Evolutionary conservation across 116 monocot species (phyloP).

Genomic region (Papilionanthe hybrid): DNA sequence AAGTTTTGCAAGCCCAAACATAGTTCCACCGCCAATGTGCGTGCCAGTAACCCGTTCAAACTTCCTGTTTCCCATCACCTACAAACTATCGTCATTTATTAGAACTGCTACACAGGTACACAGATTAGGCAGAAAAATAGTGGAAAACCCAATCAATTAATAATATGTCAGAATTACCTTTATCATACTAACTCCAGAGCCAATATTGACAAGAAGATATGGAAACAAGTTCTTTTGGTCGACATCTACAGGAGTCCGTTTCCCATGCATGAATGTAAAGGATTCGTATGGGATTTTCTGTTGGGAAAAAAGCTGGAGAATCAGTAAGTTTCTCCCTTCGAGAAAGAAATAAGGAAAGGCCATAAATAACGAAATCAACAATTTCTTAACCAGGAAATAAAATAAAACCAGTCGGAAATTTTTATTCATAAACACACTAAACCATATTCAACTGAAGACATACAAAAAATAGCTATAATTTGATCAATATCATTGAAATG

Average conservation of each 20-base stretch:
- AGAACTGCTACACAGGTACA: constrained; percentile 1
- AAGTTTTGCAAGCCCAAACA: constrained; percentile 73
- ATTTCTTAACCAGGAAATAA: neutral
- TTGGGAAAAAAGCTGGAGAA: constrained; percentile 6
- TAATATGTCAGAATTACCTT: constrained; percentile 33
- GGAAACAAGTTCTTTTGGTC: constrained; percentile 45
- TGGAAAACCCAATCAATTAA: neutral
- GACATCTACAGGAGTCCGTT: constrained; percentile 29
- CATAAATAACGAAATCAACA: neutral
- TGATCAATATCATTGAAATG: neutral
- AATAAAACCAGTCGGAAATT: neutral
- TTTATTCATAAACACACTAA: neutral
- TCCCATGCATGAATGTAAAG: constrained; percentile 46
- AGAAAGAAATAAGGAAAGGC: neutral
- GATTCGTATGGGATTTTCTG: constrained; percentile 54
- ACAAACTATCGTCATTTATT: constrained; percentile 17
- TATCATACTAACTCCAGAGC: constrained; percentile 65
- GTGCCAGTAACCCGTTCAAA: constrained; percentile 74
- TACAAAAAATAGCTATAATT: neutral
- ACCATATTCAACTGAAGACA: neutral
- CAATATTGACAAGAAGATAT: constrained; percentile 70
- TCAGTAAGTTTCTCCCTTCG: neutral
- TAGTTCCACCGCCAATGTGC: constrained; percentile 72
- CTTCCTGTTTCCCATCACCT: constrained; percentile 56
- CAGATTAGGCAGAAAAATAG: neutral